phyloP scores from a whole-genome alignment of 768 basidiomycete species.

The Russula sp. region DNA sequence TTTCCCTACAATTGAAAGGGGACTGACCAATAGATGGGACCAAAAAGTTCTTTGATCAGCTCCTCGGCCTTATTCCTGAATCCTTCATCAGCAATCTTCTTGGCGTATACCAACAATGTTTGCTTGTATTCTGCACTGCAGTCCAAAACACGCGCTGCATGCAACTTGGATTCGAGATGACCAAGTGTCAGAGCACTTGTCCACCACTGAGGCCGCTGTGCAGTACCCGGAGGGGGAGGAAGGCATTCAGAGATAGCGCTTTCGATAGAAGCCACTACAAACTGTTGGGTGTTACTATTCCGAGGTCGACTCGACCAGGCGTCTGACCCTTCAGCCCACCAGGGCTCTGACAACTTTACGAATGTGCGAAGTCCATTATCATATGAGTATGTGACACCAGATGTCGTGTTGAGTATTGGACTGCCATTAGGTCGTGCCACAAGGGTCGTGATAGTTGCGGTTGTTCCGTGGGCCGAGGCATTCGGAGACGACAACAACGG shows the following conservation, averaged over 20 bases:
- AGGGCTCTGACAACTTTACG: constrained; percentile 70
- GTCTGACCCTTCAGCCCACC: constrained; percentile 83
- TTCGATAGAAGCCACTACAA: constrained; percentile 26
- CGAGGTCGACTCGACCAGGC: constrained; percentile 74
- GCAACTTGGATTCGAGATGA: constrained; percentile 80
- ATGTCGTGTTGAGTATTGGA: constrained; percentile 70
- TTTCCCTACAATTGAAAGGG: not conserved
- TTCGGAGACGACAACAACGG: constrained; percentile 56
- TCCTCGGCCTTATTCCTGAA: constrained; percentile 88
- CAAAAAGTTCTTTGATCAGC: constrained; percentile 81
- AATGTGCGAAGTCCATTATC: constrained; percentile 62
- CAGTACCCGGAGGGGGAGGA: constrained; percentile 18
- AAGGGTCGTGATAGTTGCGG: constrained; percentile 52
- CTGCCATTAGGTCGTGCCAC: constrained; percentile 72
- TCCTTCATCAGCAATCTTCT: constrained; percentile 83
- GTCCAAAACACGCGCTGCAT: constrained; percentile 67
- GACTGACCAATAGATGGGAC: constrained; percentile 84
- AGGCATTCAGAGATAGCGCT: constrained; percentile 29
- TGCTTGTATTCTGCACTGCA: constrained; percentile 83
- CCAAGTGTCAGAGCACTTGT: constrained; percentile 74
- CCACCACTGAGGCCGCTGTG: constrained; percentile 71
- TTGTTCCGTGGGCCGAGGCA: constrained; percentile 4
- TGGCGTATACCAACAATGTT: constrained; percentile 69
- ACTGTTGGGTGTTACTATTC: constrained; percentile 45
- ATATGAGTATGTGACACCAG: constrained; percentile 76